These are phyloP conservation scores for Rhodocollybia butyracea DNA, from an alignment of 768 basidiomycete species.

Conservation along the genomic window DNA sequence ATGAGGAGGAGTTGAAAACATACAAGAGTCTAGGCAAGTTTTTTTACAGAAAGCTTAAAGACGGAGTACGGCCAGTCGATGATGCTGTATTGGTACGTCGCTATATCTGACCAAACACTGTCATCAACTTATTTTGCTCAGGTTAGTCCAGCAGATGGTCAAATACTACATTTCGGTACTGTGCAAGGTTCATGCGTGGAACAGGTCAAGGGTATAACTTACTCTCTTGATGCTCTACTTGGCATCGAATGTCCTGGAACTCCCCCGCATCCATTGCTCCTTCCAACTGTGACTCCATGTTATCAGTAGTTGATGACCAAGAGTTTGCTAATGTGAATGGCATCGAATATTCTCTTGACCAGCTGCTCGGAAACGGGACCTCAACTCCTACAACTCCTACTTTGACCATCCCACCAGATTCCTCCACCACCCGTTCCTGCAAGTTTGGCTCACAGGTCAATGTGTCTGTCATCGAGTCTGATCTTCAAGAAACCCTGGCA, in stretches of 20 bases:
- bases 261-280: slow-evolving; percentile 39
- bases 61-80: slow-evolving; percentile 78
- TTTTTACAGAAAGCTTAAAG: slow-evolving; percentile 87
- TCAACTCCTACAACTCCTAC: slow-evolving; percentile 37
- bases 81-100: slow-evolving; percentile 63
- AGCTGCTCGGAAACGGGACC: slow-evolving; percentile 68
- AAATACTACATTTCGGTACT: slow-evolving; percentile 86
- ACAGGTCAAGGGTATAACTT: slow-evolving; percentile 97
- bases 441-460: slow-evolving; percentile 72
- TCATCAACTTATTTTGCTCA: slow-evolving; percentile 22
- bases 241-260: slow-evolving; percentile 63
- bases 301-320: slow-evolving; percentile 72
- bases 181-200: slow-evolving; percentile 80
- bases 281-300: slow-evolving; percentile 46
- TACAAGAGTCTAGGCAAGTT: slow-evolving; percentile 93
- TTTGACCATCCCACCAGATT: slow-evolving; percentile 18
- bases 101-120: background rate
- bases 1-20: slow-evolving; percentile 66
- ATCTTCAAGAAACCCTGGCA: slow-evolving; percentile 53
- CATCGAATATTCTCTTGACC: slow-evolving; percentile 90
- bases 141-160: slow-evolving; percentile 96
- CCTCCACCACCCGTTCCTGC: slow-evolving; percentile 27
- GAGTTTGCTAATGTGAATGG: slow-evolving; percentile 97
- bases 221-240: slow-evolving; percentile 90
- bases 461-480: slow-evolving; percentile 67